Evolutionary conservation across 495 filamentous ascomycete genomes (phyloP).

Genomic region (Daldinia vernicosa): DNA sequence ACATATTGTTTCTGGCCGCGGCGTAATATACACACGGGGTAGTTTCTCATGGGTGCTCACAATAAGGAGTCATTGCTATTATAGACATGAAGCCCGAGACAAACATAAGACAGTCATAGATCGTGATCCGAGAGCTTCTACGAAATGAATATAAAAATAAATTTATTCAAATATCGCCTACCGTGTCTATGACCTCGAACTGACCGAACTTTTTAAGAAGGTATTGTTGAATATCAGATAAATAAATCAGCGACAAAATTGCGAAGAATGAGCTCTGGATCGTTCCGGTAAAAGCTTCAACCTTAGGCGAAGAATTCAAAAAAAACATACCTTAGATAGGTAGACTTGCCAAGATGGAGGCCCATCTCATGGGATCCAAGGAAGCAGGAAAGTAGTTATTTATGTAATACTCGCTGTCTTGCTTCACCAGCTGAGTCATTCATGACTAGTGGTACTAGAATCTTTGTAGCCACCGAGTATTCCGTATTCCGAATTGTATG

Average conservation of each 20-base stretch:
- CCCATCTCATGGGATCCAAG: background rate
- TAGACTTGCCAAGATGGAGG: background rate
- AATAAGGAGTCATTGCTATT: background rate
- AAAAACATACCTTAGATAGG: background rate
- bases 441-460: conserved; percentile 3
- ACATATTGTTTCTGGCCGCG: conserved; percentile 12
- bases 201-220: background rate
- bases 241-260: background rate
- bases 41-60: conserved; percentile 5
- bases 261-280: no score
- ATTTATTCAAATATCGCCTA: background rate
- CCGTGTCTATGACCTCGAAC: background rate
- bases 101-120: conserved; percentile 42
- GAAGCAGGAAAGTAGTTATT: background rate
- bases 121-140: conserved; percentile 5
- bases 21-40: conserved; percentile 21
- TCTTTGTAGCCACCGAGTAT: background rate
- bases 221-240: background rate
- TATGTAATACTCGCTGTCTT: conserved; percentile 2
- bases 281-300: background rate
- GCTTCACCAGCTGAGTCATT: background rate
- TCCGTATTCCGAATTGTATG: background rate
- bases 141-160: background rate
- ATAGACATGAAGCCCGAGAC: conserved; percentile 29
- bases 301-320: background rate